Conservation (phyloP, 495 filamentous ascomycete species). For the Hypoxylon crocopeplum region DNA sequence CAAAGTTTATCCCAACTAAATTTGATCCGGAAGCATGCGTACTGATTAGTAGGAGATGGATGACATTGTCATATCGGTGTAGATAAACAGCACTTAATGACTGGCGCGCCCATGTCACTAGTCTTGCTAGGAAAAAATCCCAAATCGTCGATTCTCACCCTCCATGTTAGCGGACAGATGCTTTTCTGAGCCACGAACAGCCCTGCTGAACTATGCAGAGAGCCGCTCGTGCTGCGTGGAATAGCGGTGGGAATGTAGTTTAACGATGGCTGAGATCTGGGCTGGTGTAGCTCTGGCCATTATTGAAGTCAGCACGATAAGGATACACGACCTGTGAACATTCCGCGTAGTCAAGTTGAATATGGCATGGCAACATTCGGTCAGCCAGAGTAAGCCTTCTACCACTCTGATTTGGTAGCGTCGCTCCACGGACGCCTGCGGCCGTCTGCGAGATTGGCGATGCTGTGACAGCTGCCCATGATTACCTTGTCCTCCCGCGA, state of each 20-base stretch:
- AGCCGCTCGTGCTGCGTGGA: slow-evolving; percentile 37
- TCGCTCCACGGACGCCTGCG: slow-evolving; percentile 10
- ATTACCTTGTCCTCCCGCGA: slow-evolving; percentile 17
- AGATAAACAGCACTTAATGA: too few species aligned
- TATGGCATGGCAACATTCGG: neutral
- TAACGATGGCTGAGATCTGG: slow-evolving; percentile 26
- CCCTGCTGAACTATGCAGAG: slow-evolving; percentile 30
- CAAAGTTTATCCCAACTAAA: slow-evolving; percentile 7
- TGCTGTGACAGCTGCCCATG: slow-evolving; percentile 22
- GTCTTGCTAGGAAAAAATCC: slow-evolving; percentile 4
- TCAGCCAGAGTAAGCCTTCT: slow-evolving; percentile 2
- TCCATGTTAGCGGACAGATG: slow-evolving; percentile 27
- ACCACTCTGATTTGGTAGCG: slow-evolving; percentile 4
- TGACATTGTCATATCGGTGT: slow-evolving; percentile 6
- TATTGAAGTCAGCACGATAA: neutral
- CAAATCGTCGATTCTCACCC: slow-evolving; percentile 6
- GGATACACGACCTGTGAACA: neutral
- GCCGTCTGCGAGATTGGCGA: slow-evolving; percentile 43
- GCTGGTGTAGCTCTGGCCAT: slow-evolving; percentile 3
- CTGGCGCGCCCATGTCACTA: slow-evolving; percentile 18
- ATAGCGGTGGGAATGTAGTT: slow-evolving; percentile 35
- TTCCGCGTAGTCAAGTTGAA: neutral
- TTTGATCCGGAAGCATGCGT: slow-evolving; percentile 6
- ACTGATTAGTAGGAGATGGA: slow-evolving; percentile 3
- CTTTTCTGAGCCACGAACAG: slow-evolving; percentile 18